These are phyloP conservation scores for Pulicaria dysenterica DNA, from an alignment of 129 eudicot genomes.

Conservation along the genomic window DNA sequence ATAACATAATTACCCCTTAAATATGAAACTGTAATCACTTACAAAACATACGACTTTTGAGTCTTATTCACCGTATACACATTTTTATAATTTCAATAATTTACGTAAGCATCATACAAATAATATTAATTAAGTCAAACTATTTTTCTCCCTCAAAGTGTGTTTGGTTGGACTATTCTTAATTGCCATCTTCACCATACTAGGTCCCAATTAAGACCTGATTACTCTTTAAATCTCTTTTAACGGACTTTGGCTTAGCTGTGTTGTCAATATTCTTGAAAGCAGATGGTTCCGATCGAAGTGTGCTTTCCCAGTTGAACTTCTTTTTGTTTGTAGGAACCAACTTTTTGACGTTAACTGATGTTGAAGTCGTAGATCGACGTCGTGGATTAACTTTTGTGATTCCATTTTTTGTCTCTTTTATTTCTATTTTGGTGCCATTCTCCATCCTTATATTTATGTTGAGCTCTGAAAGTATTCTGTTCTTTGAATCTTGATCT, in stretches of 20 bases:
- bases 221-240: background rate
- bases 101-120: background rate
- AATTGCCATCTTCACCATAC: conserved; percentile 13
- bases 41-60: too few relatives aligned
- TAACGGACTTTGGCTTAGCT: background rate
- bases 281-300: conserved; percentile 53
- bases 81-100: too few relatives aligned
- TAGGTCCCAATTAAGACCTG: conserved; percentile 5
- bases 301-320: conserved; percentile 64
- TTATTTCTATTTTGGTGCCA: conserved; percentile 58
- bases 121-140: background rate
- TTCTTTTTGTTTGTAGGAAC: conserved; percentile 26
- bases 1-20: too few relatives aligned
- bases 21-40: too few relatives aligned
- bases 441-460: conserved; percentile 69
- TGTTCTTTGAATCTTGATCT: conserved; percentile 16
- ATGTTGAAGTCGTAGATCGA: conserved; percentile 1
- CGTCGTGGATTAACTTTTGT: background rate
- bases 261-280: background rate
- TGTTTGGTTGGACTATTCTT: background rate
- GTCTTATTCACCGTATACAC: too few relatives aligned
- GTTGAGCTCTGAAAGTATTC: conserved; percentile 52
- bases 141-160: conserved; percentile 19
- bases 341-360: background rate
- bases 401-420: conserved; percentile 54